Evolutionary conservation across 176 grass and related monocot species (phyloP), one percentile per base, ranked within the genome.

Genomic region (Tillandsia leiboldiana): DNA sequence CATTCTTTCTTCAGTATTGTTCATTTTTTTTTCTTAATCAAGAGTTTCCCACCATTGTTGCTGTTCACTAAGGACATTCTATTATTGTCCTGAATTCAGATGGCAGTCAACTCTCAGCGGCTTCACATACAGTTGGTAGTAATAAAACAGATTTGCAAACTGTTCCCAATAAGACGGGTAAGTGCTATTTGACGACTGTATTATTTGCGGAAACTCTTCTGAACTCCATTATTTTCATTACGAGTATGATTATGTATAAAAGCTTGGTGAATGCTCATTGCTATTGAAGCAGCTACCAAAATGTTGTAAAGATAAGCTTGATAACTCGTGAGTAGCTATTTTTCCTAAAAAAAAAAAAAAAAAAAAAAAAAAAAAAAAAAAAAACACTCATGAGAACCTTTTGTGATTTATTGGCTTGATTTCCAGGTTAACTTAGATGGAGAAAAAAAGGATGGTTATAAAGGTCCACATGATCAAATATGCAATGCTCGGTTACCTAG

Each of bases 161-260:
- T 99, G 67, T 99, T 94, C 49, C 90, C 87, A 67, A 84, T 99
- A 82, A 84, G 73, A 49, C 84, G 75, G 54, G 95, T 90, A 86
- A 88, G 87, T 90, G 33, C 10, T 72, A 64, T 23, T 61, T 56
- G 11, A 48, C 10, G 65, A 12, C 24, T 49, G 12, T 15, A 71
- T 65, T 76, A 18, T 28, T 29, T 9, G 26, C 50, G 7, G 33
- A 42, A 42, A 42, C 33, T 42, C 33, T 42, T 6, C 33, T 3
- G 7, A 42, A 42, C 33, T 42, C 33, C 33, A 42, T 42, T 42
- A 42, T 42, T 42, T 42, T 42, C 4, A 42, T 42, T 42, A 42
- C 33, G 33, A 42, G 33, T 42, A 42, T 42, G 33, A 42, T 42
- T 42, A 42, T 42, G 33, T 42, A 42, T 42, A 42, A 42, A 6